Percentiles rank a stretch among this genome's conserved stretches.
Conservation (phyloP, 257 asterid genomes). For the Rauvolfia tetraphylla region DNA sequence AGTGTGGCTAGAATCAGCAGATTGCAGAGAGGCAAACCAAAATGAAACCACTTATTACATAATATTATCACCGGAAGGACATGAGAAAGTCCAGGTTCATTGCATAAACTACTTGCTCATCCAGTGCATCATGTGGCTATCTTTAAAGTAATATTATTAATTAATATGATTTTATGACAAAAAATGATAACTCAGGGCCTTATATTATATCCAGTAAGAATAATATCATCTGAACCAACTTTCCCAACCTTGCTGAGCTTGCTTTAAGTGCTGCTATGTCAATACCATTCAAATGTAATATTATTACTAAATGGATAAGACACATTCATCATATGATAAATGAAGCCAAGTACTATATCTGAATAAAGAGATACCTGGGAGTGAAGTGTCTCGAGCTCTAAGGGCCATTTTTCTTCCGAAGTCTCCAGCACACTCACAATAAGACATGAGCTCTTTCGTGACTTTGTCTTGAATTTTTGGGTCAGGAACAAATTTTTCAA, state of each 20-base stretch:
- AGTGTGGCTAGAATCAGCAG: slow-evolving; percentile 4
- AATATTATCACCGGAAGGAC: background rate
- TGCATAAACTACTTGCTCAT: background rate
- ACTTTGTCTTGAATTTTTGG: slow-evolving; percentile 70
- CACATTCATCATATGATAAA: slow-evolving; percentile 1
- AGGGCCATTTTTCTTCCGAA: slow-evolving; percentile 94
- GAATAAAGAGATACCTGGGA: slow-evolving; percentile 59
- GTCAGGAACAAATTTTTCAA: slow-evolving; percentile 82
- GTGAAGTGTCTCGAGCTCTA: slow-evolving; percentile 80
- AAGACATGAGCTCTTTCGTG: slow-evolving; percentile 72
- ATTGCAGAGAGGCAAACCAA: slow-evolving; percentile 1
- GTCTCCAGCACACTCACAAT: slow-evolving; percentile 76
- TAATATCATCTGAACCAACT: background rate
- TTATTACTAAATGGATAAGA: background rate
- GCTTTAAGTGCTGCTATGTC: background rate
- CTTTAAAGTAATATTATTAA: background rate
- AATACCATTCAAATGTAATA: background rate
- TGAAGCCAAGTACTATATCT: slow-evolving; percentile 5
- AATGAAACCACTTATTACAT: background rate
- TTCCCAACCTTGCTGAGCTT: background rate
- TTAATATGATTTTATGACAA: background rate
- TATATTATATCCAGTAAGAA: background rate
- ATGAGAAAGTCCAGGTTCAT: background rate
- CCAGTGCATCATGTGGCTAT: background rate
- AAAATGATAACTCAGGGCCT: background rate